phyloP scores from a whole-genome alignment of 176 grass and related monocot genomes.

The Oryza glaberrima region DNA sequence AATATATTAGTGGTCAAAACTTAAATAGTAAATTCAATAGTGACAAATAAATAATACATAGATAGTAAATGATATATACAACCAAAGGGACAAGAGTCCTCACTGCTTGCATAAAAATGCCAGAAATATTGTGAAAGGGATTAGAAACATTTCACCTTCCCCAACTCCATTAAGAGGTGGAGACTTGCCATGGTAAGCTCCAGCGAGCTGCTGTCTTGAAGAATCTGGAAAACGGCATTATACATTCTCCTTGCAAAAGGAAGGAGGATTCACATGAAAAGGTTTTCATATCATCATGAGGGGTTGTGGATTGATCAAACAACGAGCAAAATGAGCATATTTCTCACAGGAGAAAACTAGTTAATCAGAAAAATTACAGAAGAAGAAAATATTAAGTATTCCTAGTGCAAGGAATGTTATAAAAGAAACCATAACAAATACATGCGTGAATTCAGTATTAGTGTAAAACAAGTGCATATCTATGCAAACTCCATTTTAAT shows the following conservation, averaged over 20 bases:
- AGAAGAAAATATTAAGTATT: background rate
- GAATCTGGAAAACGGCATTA: slow-evolving; percentile 70
- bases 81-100: slow-evolving; percentile 14
- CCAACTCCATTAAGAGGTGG: slow-evolving; percentile 76
- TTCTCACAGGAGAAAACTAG: background rate
- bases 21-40: background rate
- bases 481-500: background rate
- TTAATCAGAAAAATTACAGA: background rate
- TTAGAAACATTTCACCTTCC: slow-evolving; percentile 55
- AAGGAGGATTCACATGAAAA: slow-evolving; percentile 23
- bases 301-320: slow-evolving; percentile 1
- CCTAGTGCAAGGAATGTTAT: background rate
- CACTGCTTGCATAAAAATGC: slow-evolving; percentile 13
- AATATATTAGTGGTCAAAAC: background rate
- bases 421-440: background rate
- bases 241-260: slow-evolving; percentile 69
- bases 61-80: background rate
- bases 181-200: slow-evolving; percentile 76
- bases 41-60: background rate
- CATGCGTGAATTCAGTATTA: background rate
- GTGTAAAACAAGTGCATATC: background rate
- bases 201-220: slow-evolving; percentile 66
- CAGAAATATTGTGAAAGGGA: slow-evolving; percentile 12
- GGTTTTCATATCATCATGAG: background rate
- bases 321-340: slow-evolving; percentile 7